Conservation (phyloP, 768 basidiomycete species). For the Hydnum rufescens region DNA sequence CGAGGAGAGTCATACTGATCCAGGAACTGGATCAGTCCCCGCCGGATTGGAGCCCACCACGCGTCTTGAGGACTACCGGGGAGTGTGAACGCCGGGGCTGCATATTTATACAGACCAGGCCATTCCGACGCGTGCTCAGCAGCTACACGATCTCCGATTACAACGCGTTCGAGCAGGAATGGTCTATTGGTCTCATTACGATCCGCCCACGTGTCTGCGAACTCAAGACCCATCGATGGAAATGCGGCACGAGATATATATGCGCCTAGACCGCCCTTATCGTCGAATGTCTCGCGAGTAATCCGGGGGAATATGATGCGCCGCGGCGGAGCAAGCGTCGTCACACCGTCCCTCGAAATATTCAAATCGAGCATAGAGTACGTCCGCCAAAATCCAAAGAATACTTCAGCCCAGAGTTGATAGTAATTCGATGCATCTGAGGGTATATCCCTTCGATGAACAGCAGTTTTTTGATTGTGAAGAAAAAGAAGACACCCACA, state of each 20-base stretch:
- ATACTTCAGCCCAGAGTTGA: conserved; percentile 66
- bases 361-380: conserved; percentile 19
- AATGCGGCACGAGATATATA: conserved; percentile 58
- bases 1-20: not conserved
- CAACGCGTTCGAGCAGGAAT: conserved; percentile 52
- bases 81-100: conserved; percentile 2
- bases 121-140: conserved; percentile 21
- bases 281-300: conserved; percentile 39
- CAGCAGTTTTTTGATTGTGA: conserved; percentile 30
- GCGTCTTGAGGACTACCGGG: conserved; percentile 13
- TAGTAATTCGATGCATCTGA: conserved; percentile 55
- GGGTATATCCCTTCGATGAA: conserved; percentile 17
- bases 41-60: conserved; percentile 63
- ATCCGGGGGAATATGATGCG: conserved; percentile 48
- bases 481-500: conserved; percentile 26
- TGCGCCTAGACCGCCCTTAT: conserved; percentile 52
- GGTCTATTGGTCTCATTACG: conserved; percentile 46
- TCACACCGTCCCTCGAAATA: conserved; percentile 17
- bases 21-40: conserved; percentile 48
- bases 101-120: conserved; percentile 2
- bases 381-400: conserved; percentile 56
- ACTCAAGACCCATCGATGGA: conserved; percentile 47
- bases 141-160: conserved; percentile 59
- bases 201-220: conserved; percentile 59
- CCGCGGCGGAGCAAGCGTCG: conserved; percentile 31